Conservation (phyloP, 2,329 filamentous ascomycete species). For the Simplicillium sp. region DNA sequence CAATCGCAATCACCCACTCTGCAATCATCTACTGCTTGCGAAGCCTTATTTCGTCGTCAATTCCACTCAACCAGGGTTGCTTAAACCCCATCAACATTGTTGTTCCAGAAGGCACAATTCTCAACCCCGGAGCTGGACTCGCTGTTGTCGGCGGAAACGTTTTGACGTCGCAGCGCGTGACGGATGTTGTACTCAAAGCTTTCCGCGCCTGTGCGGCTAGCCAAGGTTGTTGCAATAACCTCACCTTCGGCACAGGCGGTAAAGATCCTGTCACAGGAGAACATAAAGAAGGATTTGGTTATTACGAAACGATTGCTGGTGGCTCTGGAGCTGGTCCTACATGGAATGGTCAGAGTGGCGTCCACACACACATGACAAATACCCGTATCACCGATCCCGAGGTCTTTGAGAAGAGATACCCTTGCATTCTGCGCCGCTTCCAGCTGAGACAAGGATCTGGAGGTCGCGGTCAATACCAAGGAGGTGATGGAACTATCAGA, state of each 20-base stretch:
- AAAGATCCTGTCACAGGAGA: conserved; percentile 48
- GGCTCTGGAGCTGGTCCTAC: conserved; percentile 63
- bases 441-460: conserved; percentile 52
- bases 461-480: conserved; percentile 54
- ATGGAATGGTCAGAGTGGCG: conserved; percentile 66
- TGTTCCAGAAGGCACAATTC: conserved; percentile 63
- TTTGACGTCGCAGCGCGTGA: conserved; percentile 69
- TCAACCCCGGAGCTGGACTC: conserved; percentile 65
- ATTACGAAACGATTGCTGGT: conserved; percentile 58
- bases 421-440: conserved; percentile 58
- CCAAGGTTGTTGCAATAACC: conserved; percentile 76
- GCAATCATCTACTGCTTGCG: conserved; percentile 82
- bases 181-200: conserved; percentile 72
- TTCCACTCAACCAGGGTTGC: conserved; percentile 81
- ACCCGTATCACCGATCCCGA: conserved; percentile 76
- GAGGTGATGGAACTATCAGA: conserved; percentile 68
- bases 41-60: conserved; percentile 70
- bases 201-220: conserved; percentile 71
- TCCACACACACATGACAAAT: conserved; percentile 84
- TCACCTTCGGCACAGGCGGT: conserved; percentile 76
- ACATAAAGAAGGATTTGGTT: conserved; percentile 56
- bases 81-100: conserved; percentile 65
- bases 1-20: conserved; percentile 21
- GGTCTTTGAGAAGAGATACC: conserved; percentile 69
- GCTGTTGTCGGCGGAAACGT: conserved; percentile 81